Base-by-base conservation (phyloP, 108 stramenopile species). In the Nitzschia palea region DNA sequence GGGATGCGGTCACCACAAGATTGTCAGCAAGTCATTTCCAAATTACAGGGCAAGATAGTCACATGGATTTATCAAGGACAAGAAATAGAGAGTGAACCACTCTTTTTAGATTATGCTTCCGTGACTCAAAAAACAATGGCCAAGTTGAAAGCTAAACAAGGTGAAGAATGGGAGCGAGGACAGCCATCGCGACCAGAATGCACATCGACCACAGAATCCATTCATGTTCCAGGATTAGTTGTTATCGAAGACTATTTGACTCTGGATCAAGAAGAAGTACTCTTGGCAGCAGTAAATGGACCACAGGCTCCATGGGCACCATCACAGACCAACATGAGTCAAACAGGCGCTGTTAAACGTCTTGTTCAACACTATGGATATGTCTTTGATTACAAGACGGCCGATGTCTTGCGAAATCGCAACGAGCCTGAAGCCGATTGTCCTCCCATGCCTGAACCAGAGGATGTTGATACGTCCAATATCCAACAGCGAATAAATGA, bases 321-420 rank as follows among this genome's bases (percentile, higher is more conserved):
- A 8, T 45, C 62, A 20, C 93, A 91, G 62, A 62, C 30, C 23
- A 91, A 80, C 28, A 79, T 66, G 28, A 72, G 67, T 23, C 80
- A 77, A 23, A 82, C 84, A 15, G 89, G 90, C 27, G 35, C 57
- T 5, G 87, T 94, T 33, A 80, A 80, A 61, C 74, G 93, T 35
- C 65, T 77, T 6, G 93, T 94, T 4, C 93, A 94, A 67, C 94
- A 95, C 73, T 95, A 93, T 67, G 94, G 94, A 35, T 95, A 95
- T 73, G 94, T 95, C 20, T 95, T 95, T 78, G 94, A 95, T 68
- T 95, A 95, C 61, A 73, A 83, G 57, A 87, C 90, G 36, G 85
- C 88, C 8, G 78, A 95, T 84, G 91, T 95, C 17, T 67, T 93
- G 43, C 81, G 94, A 34, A 72, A 81, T 60, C 57, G 74, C 31